Evolutionary conservation across 305 asterid genomes (phyloP), one percentile per base, ranked within the genome.

Genomic region (Fraxinus xanthoxyloides): DNA sequence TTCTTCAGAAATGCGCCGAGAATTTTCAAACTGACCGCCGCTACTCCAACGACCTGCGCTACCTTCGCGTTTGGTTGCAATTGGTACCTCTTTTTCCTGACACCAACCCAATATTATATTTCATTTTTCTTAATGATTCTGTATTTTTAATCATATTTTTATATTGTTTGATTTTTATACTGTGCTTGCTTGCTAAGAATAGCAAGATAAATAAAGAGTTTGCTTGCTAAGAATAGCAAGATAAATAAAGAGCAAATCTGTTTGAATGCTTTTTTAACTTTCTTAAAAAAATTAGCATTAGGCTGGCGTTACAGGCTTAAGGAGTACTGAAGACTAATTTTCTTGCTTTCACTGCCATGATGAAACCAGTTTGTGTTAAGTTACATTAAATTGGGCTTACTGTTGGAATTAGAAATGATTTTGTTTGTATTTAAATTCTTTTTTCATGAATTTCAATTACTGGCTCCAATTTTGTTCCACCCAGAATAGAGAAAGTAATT

Each of bases 21-120:
- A 85, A 96, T 79, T 95, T 93, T 86, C 67, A 86, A 48, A 61
- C 86, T 21, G 98, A 95, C 81, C 89, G 89, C 30, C 96, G 97
- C 72, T 94, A 95, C 87, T 72, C 90, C 51, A 94, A 94, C 82
- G 99, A 95, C 83, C 59, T 92, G 91, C 97, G 99, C 34, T 95
- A 93, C 88, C 93, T 95, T 85, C 97, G 97, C 75, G 92, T 95
- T 83, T 95, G 97, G 98, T 83, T 95, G 85, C 97, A 93, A 87
- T 80, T 95, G 98, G 99, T 95, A 90, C 40, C 61, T 82, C 81
- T 3, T 23, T 63, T 79, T 81, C 54, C 63, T 0, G 1, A 35
- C 2, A 51, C 61, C 72, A 31, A 21, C 30, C 13, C 35, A 8
- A 43, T 19, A 21, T 32, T 82, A 75, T 8, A 10, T 15, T 59